Conservation (phyloP, 768 basidiomycete species). For the Lactifluus piperatus region DNA sequence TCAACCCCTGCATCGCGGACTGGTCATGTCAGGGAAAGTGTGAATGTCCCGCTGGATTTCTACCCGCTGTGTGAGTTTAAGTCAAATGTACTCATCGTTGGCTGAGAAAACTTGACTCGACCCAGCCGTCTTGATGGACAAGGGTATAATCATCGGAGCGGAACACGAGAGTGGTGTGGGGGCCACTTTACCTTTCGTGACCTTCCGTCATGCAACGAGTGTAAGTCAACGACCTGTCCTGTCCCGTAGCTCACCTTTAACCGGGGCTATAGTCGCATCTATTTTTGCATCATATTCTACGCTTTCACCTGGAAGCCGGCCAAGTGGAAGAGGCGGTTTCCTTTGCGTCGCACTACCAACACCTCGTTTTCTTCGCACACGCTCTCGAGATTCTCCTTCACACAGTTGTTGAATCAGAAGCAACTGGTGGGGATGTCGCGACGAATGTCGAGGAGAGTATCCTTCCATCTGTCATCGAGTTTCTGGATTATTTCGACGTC, state of each 20-base stretch:
- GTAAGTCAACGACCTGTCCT: slow-evolving; percentile 36
- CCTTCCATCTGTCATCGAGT: slow-evolving; percentile 69
- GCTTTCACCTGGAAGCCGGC: slow-evolving; percentile 62
- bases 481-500: slow-evolving; percentile 90
- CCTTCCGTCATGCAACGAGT: slow-evolving; percentile 87
- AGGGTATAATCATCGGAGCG: slow-evolving; percentile 94
- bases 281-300: slow-evolving; percentile 87
- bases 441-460: slow-evolving; percentile 24
- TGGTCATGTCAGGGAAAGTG: slow-evolving; percentile 80
- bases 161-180: slow-evolving; percentile 80
- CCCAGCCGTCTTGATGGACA: slow-evolving; percentile 95
- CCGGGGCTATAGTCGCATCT: slow-evolving; percentile 64
- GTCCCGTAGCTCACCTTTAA: background rate
- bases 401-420: slow-evolving; percentile 84
- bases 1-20: slow-evolving; percentile 28
- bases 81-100: background rate
- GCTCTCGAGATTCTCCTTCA: slow-evolving; percentile 92
- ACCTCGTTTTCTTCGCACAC: slow-evolving; percentile 88
- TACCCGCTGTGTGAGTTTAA: slow-evolving; percentile 80
- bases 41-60: slow-evolving; percentile 86
- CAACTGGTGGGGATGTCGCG: slow-evolving; percentile 23
- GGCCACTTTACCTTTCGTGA: slow-evolving; percentile 72
- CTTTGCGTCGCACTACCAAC: slow-evolving; percentile 80
- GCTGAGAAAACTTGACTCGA: slow-evolving; percentile 4
- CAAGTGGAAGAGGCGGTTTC: slow-evolving; percentile 68